Percentiles rank a stretch among this genome's conserved stretches.
These are phyloP conservation scores for Cupressus sempervirens DNA, from an alignment of 75 land plant species.

Conservation along the genomic window DNA sequence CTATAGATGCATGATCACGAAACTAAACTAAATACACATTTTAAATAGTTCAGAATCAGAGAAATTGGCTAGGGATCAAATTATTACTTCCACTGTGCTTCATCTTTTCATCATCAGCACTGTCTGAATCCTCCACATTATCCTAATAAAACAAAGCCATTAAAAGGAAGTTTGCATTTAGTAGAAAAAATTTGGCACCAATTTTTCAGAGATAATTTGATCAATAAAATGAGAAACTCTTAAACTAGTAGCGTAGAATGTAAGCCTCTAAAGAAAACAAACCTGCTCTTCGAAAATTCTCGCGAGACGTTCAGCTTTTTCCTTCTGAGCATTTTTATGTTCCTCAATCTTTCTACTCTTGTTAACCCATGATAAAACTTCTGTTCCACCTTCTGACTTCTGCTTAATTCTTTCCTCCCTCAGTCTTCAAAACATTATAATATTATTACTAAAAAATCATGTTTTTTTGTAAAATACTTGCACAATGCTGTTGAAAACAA, in stretches of 20 bases:
- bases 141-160: conserved; percentile 28
- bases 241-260: not conserved
- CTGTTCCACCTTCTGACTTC: conserved; percentile 56
- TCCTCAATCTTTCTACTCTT: conserved; percentile 75
- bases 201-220: not conserved
- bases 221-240: not conserved
- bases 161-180: not conserved
- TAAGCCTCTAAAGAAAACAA: not conserved
- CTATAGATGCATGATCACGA: not conserved
- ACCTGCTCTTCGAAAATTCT: conserved; percentile 83
- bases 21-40: not conserved
- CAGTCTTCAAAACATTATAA: conserved; percentile 25
- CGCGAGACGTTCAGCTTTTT: conserved; percentile 64
- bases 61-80: not conserved
- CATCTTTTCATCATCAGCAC: conserved; percentile 47
- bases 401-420: conserved; percentile 52
- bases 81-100: conserved; percentile 30
- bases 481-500: not conserved
- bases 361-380: conserved; percentile 75
- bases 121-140: conserved; percentile 38
- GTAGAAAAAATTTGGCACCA: not conserved
- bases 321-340: conserved; percentile 56
- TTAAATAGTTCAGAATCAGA: conserved; percentile 8
- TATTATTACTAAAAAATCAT: not conserved
- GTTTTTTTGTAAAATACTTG: not conserved